Evolutionary conservation across 2,329 filamentous ascomycete species (phyloP), one percentile per base, ranked within the genome.

Genomic region (Sporothrix brunneoviolacea): DNA sequence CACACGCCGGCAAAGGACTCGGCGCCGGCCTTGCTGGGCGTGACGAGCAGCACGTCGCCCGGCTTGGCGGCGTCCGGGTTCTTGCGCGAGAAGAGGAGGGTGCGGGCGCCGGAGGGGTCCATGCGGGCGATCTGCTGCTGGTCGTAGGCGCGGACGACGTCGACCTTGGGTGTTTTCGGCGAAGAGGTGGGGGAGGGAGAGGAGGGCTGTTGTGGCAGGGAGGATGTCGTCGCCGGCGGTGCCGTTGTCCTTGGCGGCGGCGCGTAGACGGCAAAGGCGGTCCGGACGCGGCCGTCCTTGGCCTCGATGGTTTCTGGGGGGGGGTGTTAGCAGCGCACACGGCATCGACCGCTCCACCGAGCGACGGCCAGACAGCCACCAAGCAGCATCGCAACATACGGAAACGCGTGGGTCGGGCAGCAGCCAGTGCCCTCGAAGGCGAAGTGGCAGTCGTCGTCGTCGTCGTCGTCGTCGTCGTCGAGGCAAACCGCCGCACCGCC

Each of bases 1-100:
- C 88, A 86, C 13, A 93, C 88, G 36, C 93, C 93, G 1, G 90
- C 81, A 65, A 96, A 96, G 7, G 91, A 88, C 67, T 97, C 91
- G 55, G 84, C 85, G 55, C 82, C 87, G 15, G 71, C 65, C 66
- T 84, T 86, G 62, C 88, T 85, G 37, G 88, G 88, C 43, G 88
- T 88, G 42, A 96, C 88, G 61, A 94, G 88, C 32, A 98, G 77
- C 57, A 98, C 88, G 68, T 98, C 93, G 62, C 93, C 93, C 2
- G 86, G 80, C 61, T 86, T 84, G 50, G 85, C 89, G 61, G 83
- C 80, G 66, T 96, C 89, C 28, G 79, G 78, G 69, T 91, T 94
- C 48, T 76, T 69, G 59, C 79, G 80, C 58, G 83, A 80, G 73
- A 98, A 96, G 51, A 98, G 82, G 28, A 82, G 80, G 38, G 83